phyloP scores from a whole-genome alignment of 257 asterid genomes.

The Solanum pennellii region DNA sequence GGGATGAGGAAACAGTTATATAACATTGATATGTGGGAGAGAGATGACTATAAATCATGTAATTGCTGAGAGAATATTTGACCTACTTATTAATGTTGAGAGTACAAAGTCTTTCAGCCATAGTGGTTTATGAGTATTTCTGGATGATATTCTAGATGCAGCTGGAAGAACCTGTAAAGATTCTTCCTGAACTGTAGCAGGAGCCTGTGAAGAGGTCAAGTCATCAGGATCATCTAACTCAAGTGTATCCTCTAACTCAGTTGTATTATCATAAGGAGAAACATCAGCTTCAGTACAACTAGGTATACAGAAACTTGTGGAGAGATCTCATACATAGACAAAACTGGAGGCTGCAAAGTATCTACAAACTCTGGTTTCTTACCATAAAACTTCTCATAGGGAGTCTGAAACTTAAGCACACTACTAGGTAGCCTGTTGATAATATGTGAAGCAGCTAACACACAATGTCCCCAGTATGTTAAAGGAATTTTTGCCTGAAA shows the following conservation, averaged over 20 bases:
- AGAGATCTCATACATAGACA: too few relatives aligned
- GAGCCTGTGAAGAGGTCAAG: not conserved
- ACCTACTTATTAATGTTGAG: not conserved
- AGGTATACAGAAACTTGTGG: not conserved
- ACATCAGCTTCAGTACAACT: too few relatives aligned
- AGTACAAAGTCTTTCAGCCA: not conserved
- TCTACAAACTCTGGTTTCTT: not conserved
- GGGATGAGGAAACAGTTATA: not conserved
- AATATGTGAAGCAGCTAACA: not conserved
- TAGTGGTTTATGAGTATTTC: not conserved
- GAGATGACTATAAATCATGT: not conserved
- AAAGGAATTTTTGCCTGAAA: not conserved
- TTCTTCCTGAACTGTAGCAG: too few relatives aligned
- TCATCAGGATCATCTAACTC: not conserved
- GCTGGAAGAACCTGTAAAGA: not conserved
- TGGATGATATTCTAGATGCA: not conserved
- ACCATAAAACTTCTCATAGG: not conserved
- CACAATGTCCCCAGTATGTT: not conserved
- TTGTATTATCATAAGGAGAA: too few relatives aligned
- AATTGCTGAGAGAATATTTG: not conserved
- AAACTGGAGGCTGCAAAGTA: too few relatives aligned
- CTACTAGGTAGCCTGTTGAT: not conserved
- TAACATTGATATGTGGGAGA: not conserved
- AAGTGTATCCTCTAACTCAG: too few relatives aligned
- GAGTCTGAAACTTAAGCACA: not conserved